phyloP scores from a whole-genome alignment of 2,329 filamentous ascomycete species.

The Scedosporium boydii region DNA sequence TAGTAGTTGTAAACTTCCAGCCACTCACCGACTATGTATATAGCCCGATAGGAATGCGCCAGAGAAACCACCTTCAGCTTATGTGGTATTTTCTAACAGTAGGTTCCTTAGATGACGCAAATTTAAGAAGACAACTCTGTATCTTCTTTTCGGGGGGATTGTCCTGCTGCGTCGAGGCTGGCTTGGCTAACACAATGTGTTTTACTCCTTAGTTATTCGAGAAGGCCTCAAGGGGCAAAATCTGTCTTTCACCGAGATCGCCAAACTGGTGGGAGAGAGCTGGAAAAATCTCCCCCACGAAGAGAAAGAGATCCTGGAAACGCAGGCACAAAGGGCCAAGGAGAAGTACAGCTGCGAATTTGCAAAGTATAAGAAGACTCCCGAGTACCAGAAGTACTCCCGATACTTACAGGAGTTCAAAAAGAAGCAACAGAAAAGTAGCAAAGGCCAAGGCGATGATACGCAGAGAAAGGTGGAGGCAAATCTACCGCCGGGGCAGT shows the following conservation, averaged over 20 bases:
- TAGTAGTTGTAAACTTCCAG: background rate
- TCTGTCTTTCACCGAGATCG: conserved; percentile 73
- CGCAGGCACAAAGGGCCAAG: conserved; percentile 62
- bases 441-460: conserved; percentile 41
- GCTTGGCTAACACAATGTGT: background rate
- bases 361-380: conserved; percentile 67
- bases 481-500: background rate
- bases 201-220: conserved; percentile 49
- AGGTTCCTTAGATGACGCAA: conserved; percentile 23
- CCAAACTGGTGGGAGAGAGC: conserved; percentile 71
- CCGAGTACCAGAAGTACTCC: conserved; percentile 57
- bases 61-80: conserved; percentile 70
- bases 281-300: conserved; percentile 63
- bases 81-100: conserved; percentile 82
- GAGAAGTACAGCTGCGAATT: conserved; percentile 68
- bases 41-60: conserved; percentile 72
- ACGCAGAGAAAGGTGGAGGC: background rate
- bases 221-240: conserved; percentile 69
- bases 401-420: conserved; percentile 72
- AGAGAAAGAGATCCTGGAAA: conserved; percentile 65
- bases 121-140: no score
- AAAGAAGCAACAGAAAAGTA: conserved; percentile 49
- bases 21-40: conserved; percentile 19
- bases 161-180: background rate
- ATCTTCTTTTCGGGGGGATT: background rate